phyloP scores from a whole-genome alignment of 1,284 basidiomycete species.

The Ustilago shanxiensis region DNA sequence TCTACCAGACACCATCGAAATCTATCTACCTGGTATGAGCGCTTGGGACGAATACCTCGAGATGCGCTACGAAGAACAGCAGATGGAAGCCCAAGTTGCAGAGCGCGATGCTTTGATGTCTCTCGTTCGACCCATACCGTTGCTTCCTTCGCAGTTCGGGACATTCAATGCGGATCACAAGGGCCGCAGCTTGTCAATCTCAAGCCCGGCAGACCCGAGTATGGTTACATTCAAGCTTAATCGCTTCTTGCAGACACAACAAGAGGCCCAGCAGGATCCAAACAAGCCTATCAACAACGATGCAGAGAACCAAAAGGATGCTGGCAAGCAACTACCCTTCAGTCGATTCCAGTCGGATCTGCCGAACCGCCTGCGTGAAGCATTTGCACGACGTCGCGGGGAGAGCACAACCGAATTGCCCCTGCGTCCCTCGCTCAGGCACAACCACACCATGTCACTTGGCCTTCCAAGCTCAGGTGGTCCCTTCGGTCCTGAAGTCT shows the following conservation, averaged over 20 bases:
- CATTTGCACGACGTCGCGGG: slow-evolving; percentile 33
- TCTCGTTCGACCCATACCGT: neutral
- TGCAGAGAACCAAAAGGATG: neutral
- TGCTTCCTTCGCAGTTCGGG: slow-evolving; percentile 20
- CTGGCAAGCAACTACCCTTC: slow-evolving; percentile 10
- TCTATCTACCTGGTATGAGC: slow-evolving; percentile 61
- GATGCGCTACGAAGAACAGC: slow-evolving; percentile 43
- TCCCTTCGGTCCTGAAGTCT: slow-evolving; percentile 55
- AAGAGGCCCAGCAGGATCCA: slow-evolving; percentile 7
- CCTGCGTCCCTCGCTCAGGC: slow-evolving; percentile 13
- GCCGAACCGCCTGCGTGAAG: slow-evolving; percentile 34
- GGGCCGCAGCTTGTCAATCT: slow-evolving; percentile 46
- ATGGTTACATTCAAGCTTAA: slow-evolving; percentile 56
- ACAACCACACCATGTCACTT: slow-evolving; percentile 59
- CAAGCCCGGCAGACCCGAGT: slow-evolving; percentile 51
- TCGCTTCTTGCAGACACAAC: slow-evolving; percentile 55
- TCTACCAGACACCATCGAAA: slow-evolving; percentile 62
- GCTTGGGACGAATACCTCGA: slow-evolving; percentile 62
- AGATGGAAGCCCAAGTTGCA: slow-evolving; percentile 23
- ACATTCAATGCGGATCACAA: slow-evolving; percentile 10
- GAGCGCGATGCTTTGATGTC: slow-evolving; percentile 10
- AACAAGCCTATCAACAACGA: slow-evolving; percentile 10
- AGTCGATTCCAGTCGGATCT: slow-evolving; percentile 29
- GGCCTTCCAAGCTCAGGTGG: slow-evolving; percentile 55
- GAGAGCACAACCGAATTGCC: slow-evolving; percentile 18